Percentiles rank a stretch among this genome's conserved stretches.
Evolutionary conservation across 1,284 basidiomycete genomes (phyloP).

Genomic region (Boletus smithii): DNA sequence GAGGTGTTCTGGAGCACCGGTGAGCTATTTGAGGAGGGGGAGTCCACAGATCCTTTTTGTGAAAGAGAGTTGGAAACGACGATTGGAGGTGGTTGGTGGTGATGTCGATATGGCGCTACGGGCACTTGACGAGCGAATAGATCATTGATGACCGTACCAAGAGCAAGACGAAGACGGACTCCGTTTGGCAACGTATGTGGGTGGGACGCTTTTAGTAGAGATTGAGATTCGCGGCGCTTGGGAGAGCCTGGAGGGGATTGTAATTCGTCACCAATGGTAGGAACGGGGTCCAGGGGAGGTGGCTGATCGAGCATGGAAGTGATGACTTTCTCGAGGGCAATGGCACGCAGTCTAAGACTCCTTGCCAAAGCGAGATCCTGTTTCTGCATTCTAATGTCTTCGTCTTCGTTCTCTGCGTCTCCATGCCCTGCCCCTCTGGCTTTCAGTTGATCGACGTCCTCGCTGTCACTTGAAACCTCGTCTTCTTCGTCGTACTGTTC

Average conservation of each 20-base stretch:
- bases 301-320: slow-evolving; percentile 75
- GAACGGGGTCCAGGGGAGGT: slow-evolving; percentile 51
- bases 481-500: slow-evolving; percentile 73
- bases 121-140: slow-evolving; percentile 70
- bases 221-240: slow-evolving; percentile 28
- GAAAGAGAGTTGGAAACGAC: slow-evolving; percentile 27
- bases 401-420: slow-evolving; percentile 53
- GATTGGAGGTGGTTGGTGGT: slow-evolving; percentile 35
- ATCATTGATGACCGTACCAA: slow-evolving; percentile 73
- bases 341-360: slow-evolving; percentile 62
- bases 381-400: slow-evolving; percentile 50
- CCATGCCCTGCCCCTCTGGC: slow-evolving; percentile 51
- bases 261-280: slow-evolving; percentile 44
- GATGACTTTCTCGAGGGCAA: slow-evolving; percentile 75
- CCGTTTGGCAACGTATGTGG: slow-evolving; percentile 72
- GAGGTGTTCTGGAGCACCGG: slow-evolving; percentile 25
- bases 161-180: slow-evolving; percentile 68
- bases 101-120: slow-evolving; percentile 48
- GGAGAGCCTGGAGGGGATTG: slow-evolving; percentile 52
- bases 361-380: slow-evolving; percentile 64
- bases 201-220: slow-evolving; percentile 33
- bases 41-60: slow-evolving; percentile 23
- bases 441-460: slow-evolving; percentile 51
- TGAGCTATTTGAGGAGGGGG: slow-evolving; percentile 22
- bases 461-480: slow-evolving; percentile 60